Percentiles rank a stretch among this genome's conserved stretches.
These are phyloP conservation scores for Geotrichum bryndzae DNA, from an alignment of 1,139 yeast species.

Conservation along the genomic window DNA sequence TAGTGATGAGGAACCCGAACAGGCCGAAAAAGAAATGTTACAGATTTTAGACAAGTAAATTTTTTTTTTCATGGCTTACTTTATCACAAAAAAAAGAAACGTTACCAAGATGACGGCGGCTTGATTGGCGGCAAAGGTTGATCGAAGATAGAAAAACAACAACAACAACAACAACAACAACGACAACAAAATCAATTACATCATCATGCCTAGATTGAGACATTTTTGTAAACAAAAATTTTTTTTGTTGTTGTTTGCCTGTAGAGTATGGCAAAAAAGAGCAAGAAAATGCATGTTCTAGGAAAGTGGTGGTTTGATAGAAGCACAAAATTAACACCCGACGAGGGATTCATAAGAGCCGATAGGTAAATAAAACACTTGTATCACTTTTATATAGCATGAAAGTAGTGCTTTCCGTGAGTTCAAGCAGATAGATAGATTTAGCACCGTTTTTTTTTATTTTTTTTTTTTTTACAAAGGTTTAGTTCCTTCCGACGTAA, in stretches of 20 bases:
- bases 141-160: not conserved
- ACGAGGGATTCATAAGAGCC: too few relatives aligned
- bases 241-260: not conserved
- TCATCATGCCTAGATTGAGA: not conserved
- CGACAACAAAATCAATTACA: not conserved
- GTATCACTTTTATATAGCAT: too few relatives aligned
- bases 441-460: not conserved
- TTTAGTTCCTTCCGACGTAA: too few relatives aligned
- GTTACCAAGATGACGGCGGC: not conserved
- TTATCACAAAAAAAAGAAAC: not conserved
- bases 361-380: too few relatives aligned
- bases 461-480: too few relatives aligned
- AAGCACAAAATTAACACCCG: not conserved
- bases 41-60: too few relatives aligned
- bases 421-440: not conserved
- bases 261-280: not conserved
- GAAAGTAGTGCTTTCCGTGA: too few relatives aligned
- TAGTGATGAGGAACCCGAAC: too few relatives aligned
- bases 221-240: not conserved
- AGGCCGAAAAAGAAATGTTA: too few relatives aligned
- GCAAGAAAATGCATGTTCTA: not conserved
- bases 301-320: not conserved
- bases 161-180: too few relatives aligned
- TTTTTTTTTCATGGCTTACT: not conserved
- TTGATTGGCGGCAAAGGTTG: not conserved